These are phyloP conservation scores for Cystofilobasidium capitatum DNA, from an alignment of 768 basidiomycete species.

Conservation along the genomic window DNA sequence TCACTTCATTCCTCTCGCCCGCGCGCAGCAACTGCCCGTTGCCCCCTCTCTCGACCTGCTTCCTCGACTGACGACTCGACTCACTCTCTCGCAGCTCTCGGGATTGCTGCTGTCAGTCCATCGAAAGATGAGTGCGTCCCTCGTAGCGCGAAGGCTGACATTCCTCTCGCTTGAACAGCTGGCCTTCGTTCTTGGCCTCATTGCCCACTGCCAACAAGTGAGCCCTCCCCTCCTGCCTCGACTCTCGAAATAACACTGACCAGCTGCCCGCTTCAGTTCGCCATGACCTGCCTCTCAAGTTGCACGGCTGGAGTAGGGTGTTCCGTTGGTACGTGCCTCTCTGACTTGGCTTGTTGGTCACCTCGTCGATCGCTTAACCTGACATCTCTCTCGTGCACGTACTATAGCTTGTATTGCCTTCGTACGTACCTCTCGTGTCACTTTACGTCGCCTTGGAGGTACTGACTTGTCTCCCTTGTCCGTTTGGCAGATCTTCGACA, in stretches of 20 bases:
- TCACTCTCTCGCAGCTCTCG: slow-evolving; percentile 12
- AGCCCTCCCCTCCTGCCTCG: too few species aligned
- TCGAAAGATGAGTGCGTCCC: neutral
- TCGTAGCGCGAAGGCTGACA: neutral
- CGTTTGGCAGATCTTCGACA: slow-evolving; percentile 58
- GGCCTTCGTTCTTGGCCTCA: slow-evolving; percentile 11
- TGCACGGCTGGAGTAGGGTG: slow-evolving; percentile 1
- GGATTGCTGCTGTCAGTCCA: neutral
- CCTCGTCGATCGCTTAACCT: slow-evolving; percentile 1
- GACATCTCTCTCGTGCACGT: neutral
- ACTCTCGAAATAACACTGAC: too few species aligned
- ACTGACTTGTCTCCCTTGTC: too few species aligned
- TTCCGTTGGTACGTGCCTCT: slow-evolving; percentile 18
- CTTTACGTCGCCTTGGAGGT: too few species aligned
- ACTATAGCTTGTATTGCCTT: neutral
- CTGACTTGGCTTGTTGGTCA: slow-evolving; percentile 59
- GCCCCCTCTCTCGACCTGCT: slow-evolving; percentile 48
- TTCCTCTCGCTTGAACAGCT: neutral
- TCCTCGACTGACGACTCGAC: slow-evolving; percentile 40
- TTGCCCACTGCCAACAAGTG: slow-evolving; percentile 19
- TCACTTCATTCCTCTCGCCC: neutral
- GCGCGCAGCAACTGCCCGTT: neutral
- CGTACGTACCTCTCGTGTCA: neutral
- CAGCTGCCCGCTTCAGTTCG: too few species aligned
- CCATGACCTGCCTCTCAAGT: slow-evolving; percentile 11